Base-by-base conservation (phyloP, 2,329 filamentous ascomycete genomes). In the Colletotrichum lupini region DNA sequence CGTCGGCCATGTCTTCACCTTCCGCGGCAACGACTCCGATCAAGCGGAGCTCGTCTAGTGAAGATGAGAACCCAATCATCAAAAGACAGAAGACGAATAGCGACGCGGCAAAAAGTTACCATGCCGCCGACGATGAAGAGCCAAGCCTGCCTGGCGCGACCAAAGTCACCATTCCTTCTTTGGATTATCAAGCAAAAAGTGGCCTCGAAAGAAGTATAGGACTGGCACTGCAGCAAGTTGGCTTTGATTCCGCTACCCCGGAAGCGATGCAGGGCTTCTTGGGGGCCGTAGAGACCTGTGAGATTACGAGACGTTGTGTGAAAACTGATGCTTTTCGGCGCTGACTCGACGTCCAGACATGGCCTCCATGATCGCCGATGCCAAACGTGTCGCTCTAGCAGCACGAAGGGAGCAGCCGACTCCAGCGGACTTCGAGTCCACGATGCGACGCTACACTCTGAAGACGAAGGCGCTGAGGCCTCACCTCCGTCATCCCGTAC, bases 221-320 rank as follows among this genome's bases (percentile, higher is more conserved):
- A 0, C 79, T 92, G 68, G 86, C 86, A 3, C 79, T 92, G 32
- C 81, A 87, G 55, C 87, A 91, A 73, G 87, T 91, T 49, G 91
- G 91, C 32, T 92, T 92, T 76, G 83, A 87, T 35, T 82, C 84
- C 30, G 87, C 90, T 16, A 86, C 83, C 1, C 84, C 85, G 8
- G 87, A 90, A 66, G 90, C 90, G 1, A 80, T 92, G 76, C 90
- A 92, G 78, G 87, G 87, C 75, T 89, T 92, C 56, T 86, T 88
- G 4, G 80, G 82, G 24, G 83, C 87, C 76, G 87, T 88, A 1
- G 90, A 92, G 77, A 85, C 85, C 5, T 92, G 91, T 92, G 79
- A 73, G 89, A 79, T 30, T 61, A 16, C 56, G 16, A 42, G 16
- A 24, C 32, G 56, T 4, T 24, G n/a, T 46, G 28, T 8, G 35